Conservation (phyloP, 208 protist genomes). For the Trichomonas tenax region DNA sequence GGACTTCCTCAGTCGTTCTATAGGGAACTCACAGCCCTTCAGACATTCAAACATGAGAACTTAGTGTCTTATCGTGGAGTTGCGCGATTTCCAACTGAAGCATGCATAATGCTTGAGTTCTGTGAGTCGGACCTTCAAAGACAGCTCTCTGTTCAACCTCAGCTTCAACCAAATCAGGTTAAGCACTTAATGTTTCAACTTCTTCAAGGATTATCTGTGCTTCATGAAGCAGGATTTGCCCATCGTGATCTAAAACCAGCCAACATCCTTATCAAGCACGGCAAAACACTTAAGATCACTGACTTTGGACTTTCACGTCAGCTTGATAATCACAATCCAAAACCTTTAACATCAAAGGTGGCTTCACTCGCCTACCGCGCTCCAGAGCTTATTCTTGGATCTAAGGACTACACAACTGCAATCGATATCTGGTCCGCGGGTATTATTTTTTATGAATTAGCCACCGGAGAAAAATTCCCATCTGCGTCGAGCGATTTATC, state of each 20-base stretch:
- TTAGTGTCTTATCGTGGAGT: background rate
- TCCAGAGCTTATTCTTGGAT: background rate
- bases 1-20: background rate
- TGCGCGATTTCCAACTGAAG: background rate
- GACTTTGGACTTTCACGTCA: background rate
- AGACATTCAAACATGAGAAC: background rate
- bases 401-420: background rate
- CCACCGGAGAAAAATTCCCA: background rate
- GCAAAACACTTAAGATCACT: background rate
- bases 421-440: background rate
- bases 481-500: background rate
- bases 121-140: background rate
- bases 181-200: background rate
- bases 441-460: background rate
- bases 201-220: background rate
- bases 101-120: background rate
- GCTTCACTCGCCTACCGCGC: background rate
- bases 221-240: background rate
- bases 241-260: background rate
- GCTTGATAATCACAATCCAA: background rate
- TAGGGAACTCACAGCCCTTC: background rate
- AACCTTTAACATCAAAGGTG: background rate
- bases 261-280: background rate
- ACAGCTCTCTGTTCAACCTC: background rate
- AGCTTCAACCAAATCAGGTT: background rate